Base-by-base conservation (phyloP, 2,329 filamentous ascomycete genomes). In the Colletotrichum godetiae region DNA sequence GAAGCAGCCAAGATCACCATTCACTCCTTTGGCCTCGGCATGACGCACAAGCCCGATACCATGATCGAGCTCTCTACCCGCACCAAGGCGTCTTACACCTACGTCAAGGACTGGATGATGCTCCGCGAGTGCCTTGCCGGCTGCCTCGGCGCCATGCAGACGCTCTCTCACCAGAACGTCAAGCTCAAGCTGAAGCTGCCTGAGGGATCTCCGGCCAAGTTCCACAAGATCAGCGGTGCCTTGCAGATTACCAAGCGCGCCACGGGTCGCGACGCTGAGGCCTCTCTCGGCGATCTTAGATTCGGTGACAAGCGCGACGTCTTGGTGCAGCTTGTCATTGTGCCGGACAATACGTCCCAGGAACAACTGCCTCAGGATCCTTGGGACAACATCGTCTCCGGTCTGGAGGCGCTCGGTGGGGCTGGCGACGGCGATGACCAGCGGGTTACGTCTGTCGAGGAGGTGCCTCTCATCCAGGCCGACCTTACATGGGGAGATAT, bases 71-170 rank as follows among this genome's bases (percentile, higher is more conserved):
- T 99, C 13, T 98, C 97, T 0, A 97, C 94, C 7, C 90, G 95
- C 74, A 99, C 97, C 4, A 99, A 98, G 85, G 97, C 95, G 5
- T 97, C 95, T 1, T 99, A 98, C 80, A 97, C 95, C 1, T 99
- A 98, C 79, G 95, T 99, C 77, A 99, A 98, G 84, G 97, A 99
- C 82, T 99, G 97, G 97, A 98, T 98, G 96, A 99, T 98, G 96
- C 89, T 99, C 37, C 93, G 97, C 33, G 97, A 99, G 82, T 98
- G 97, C 81, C 89, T 98, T 57, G 97, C 95, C 31, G 97, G 97
- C 55, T 98, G 96, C 79, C 86, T 99, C 33, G 97, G 97, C 59
- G 92, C 95, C 19, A 89, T 98, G 80, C 97, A 99, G 82, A 95
- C 94, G 2, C 92, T 95, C 33, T 98, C 97, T n/a, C 97, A 99